Evolutionary conservation across 2,329 filamentous ascomycete genomes (phyloP), one percentile per base, ranked within the genome.

Genomic region (Penicillium verrucosum): DNA sequence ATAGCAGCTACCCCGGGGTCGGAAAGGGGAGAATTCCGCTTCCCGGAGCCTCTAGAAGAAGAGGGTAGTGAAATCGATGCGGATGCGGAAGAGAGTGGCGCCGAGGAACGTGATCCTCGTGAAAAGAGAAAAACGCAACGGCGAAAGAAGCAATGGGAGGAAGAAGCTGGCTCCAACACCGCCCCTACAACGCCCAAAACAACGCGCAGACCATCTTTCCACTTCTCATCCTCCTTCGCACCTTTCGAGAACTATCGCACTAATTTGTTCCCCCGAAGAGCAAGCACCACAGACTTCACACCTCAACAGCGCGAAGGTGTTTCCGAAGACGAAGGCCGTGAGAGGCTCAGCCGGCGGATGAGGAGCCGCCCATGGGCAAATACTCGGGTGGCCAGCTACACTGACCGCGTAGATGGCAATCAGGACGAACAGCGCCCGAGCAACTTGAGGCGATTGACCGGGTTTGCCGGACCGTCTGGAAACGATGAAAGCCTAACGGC

Each of bases 51-150:
- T 1, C 71, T 85, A 54, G 73, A 77, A 41, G 82, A 84, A 61
- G 81, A 82, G 56, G 85, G 84, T 21, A 89, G 86, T 70, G 90
- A 92, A 71, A 85, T 81, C 14, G 87, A 89, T 67, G 87, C 89
- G 0, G 90, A 94, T 71, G 90, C 88, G 1, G 92, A 96, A 70
- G 90, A 94, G 70, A 96, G 91, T 43, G 89, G 87, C 0, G 90
- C 92, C 51, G 92, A 96, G 69, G 82, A 81, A n/a, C 76, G 77
- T 18, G 79, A 51, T 67, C 74, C 29, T 2, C 83, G 82, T 60
- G 79, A 79, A 32, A 89, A 83, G 73, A 86, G 82, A 72, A 87
- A 86, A 46, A 51, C 55, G 10, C 44, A 59, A 60, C 85, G 84
- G 69, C 86, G 81, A 63, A 81, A 82, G 61, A 79, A 85, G 63